Percentiles rank a stretch among this genome's conserved stretches.
These are phyloP conservation scores for Allomyces macrogynus DNA, from an alignment of 192 early-diverging fungal genomes.

Conservation along the genomic window DNA sequence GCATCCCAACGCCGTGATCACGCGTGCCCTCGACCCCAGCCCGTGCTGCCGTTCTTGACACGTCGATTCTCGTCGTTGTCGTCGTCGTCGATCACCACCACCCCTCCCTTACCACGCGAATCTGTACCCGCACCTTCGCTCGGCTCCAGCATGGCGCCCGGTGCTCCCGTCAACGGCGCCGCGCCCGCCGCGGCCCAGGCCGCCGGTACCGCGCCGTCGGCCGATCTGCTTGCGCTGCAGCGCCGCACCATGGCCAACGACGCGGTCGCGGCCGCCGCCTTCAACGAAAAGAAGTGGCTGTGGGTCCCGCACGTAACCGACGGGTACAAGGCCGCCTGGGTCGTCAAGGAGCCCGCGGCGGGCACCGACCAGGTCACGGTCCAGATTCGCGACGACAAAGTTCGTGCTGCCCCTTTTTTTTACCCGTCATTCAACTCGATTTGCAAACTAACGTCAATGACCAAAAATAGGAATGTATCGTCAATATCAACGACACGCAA, in stretches of 20 bases:
- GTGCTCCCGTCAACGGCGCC: no score
- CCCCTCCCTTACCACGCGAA: no score
- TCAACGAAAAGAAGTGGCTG: constrained; percentile 90
- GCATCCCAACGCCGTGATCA: no score
- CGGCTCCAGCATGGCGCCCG: no score
- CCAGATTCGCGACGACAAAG: constrained; percentile 53
- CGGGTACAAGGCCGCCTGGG: constrained; percentile 70
- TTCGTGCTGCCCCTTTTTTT: constrained; percentile 13
- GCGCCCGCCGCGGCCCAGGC: no score
- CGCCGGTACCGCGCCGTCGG: no score
- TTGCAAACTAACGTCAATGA: neutral
- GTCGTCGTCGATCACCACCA: no score
- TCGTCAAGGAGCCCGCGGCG: constrained; percentile 41
- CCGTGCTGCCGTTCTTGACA: no score
- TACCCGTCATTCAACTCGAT: neutral
- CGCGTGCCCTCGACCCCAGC: no score
- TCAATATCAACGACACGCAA: constrained; percentile 62
- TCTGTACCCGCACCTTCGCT: no score
- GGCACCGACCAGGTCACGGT: constrained; percentile 43
- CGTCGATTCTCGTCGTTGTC: no score
- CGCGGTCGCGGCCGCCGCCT: constrained; percentile 51
- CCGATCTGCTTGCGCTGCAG: no score
- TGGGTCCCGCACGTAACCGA: constrained; percentile 86
- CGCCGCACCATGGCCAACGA: constrained; percentile 11
- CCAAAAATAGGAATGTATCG: constrained; percentile 29